These are phyloP conservation scores for Lentinula guzmanii DNA, from an alignment of 768 basidiomycete species.

Conservation along the genomic window DNA sequence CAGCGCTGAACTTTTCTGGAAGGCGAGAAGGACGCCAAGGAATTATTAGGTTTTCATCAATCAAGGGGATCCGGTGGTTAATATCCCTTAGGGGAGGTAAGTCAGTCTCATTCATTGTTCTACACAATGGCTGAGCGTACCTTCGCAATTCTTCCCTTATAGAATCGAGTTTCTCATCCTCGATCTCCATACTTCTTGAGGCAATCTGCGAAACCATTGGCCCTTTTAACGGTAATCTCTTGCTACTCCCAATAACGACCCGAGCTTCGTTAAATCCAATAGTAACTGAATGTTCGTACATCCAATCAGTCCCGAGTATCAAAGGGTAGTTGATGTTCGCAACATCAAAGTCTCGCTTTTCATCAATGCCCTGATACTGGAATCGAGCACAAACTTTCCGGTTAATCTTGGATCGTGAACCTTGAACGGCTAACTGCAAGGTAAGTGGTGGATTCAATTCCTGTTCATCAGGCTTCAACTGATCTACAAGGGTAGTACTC, in stretches of 20 bases:
- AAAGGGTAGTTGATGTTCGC: conserved; percentile 33
- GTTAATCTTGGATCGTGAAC: conserved; percentile 21
- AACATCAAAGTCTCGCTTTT: conserved; percentile 24
- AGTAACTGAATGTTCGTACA: conserved; percentile 24
- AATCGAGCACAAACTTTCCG: conserved; percentile 5
- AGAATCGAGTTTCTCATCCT: conserved; percentile 4
- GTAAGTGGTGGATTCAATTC: conserved; percentile 17
- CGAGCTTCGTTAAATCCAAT: conserved; percentile 20
- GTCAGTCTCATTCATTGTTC: not conserved
- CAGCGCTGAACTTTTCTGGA: conserved; percentile 14
- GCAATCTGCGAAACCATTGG: conserved; percentile 3
- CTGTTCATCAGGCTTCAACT: conserved; percentile 10
- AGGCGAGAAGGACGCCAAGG: conserved; percentile 15
- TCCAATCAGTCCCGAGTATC: conserved; percentile 27
- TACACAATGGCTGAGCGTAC: conserved; percentile 10
- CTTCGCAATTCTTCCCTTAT: conserved; percentile 5
- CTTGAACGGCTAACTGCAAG: conserved; percentile 21
- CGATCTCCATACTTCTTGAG: not conserved
- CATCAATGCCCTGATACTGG: conserved; percentile 10
- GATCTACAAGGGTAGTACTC: conserved; percentile 17
- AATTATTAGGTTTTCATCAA: conserved; percentile 15
- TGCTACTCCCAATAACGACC: conserved; percentile 11
- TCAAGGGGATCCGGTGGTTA: conserved; percentile 23
- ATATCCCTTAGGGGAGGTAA: conserved; percentile 21
- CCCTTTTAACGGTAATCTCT: conserved; percentile 12